Evolutionary conservation across 805 yeast genomes (phyloP), one percentile per base, ranked within the genome.

Genomic region (Tetrapisispora fleetii): DNA sequence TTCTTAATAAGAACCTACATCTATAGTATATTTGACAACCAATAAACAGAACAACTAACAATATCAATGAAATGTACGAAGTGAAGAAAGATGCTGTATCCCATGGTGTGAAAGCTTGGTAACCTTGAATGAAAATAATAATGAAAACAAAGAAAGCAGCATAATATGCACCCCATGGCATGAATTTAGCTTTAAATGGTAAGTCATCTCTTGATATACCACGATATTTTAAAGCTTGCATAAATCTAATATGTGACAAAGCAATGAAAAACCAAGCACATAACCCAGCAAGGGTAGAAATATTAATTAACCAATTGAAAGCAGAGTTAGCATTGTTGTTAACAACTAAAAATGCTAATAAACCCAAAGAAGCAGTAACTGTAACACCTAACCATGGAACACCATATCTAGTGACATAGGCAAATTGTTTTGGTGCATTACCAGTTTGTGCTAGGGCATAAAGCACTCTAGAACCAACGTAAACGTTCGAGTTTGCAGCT

Each of bases 401-500:
- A 58, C 87, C 87, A 28, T 68, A 62, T 54, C 63, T 71, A 42
- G 79, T 80, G 38, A 83, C 79, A 48, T 57, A 64, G n/a, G 65
- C 54, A 60, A 81, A 81, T 48, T 72, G 62, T 55, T 70, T 75
- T 47, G 87, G 87, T 10, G 86, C 85, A 46, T 74, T 72, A 21
- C 76, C 75, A 37, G 76, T 73, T 58, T 71, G 71, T 16, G 85
- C 84, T 60, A 84, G 70, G 8, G 82, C 75, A 59, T 77, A 83
- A 37, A 84, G 65, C 33, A 81, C 74, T 67, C 93, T 73, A 6
- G 90, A 82, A 39, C 87, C 83, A 56, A 81, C 79, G 65, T 83
- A 83, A 30, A 84, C 76, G 60, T 81, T 82, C 16, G 89, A 82
- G 68, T 84, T 84, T 56, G 83, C 91, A 35, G 91, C 90, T 19